Evolutionary conservation across 176 grass and related monocot genomes (phyloP).

Genomic region (Aechmea fasciata): DNA sequence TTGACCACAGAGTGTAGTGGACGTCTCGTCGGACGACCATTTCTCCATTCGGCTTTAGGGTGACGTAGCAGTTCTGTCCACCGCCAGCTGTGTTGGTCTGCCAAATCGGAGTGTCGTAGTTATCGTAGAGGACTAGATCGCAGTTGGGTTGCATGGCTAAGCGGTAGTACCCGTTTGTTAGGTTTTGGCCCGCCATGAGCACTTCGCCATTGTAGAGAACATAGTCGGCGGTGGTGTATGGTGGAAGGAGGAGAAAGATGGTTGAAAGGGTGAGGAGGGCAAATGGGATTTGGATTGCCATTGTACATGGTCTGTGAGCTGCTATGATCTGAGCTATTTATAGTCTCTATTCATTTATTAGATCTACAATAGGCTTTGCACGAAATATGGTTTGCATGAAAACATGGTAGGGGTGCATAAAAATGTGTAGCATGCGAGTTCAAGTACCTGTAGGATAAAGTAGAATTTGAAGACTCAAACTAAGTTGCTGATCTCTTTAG

Average conservation of each 20-base stretch:
- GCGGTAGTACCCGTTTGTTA: constrained; percentile 9
- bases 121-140: constrained; percentile 1
- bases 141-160: constrained; percentile 9
- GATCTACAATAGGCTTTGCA: neutral
- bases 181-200: constrained; percentile 15
- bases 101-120: neutral
- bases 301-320: neutral
- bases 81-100: neutral
- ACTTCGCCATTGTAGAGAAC: constrained; percentile 12
- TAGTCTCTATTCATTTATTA: neutral
- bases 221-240: neutral
- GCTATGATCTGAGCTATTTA: neutral
- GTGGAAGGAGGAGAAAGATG: neutral
- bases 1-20: constrained; percentile 11
- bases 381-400: neutral
- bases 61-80: constrained; percentile 1
- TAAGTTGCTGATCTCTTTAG: too few relatives aligned
- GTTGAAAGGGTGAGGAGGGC: neutral
- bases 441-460: too few relatives aligned
- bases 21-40: neutral
- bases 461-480: too few relatives aligned
- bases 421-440: too few relatives aligned
- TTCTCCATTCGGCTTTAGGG: neutral
- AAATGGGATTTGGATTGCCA: neutral
- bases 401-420: too few relatives aligned